Evolutionary conservation across 2,329 filamentous ascomycete genomes (phyloP).

Genomic region (Dryadomyces quercivorus): DNA sequence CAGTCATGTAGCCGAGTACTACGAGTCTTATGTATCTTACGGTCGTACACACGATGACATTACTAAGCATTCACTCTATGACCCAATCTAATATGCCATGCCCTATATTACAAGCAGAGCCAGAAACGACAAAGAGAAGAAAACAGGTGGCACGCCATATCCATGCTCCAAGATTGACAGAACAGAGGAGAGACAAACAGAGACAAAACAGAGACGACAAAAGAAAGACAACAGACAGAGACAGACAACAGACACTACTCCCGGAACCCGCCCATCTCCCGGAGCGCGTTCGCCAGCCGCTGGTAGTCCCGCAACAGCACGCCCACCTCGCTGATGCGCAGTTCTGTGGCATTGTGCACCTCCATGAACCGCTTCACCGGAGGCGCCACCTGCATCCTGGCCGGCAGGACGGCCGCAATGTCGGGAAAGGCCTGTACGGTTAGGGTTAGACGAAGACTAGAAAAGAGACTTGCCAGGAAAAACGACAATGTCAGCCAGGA

Average conservation of each 20-base stretch:
- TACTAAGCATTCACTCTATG: background rate
- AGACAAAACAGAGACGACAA: background rate
- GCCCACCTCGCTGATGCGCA: conserved; percentile 61
- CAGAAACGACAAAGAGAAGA: background rate
- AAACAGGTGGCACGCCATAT: background rate
- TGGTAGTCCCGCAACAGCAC: conserved; percentile 65
- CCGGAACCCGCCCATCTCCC: conserved; percentile 49
- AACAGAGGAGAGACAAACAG: background rate
- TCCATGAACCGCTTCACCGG: conserved; percentile 65
- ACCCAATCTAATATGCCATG: background rate
- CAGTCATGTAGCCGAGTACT: no score
- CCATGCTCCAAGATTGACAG: background rate
- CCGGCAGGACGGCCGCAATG: conserved; percentile 39
- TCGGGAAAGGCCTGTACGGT: conserved; percentile 44
- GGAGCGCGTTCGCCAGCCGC: conserved; percentile 52
- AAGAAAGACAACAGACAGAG: background rate
- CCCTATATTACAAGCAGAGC: background rate
- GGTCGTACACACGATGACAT: background rate
- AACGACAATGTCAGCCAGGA: background rate
- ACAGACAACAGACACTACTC: conserved; percentile 11
- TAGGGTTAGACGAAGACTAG: background rate
- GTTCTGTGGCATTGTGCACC: conserved; percentile 54
- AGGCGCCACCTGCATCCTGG: conserved; percentile 48
- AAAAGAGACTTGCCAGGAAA: background rate
- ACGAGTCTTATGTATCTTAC: no score